phyloP scores from a whole-genome alignment of 2,329 filamentous ascomycete species.

The Tolypocladium guangdongense region DNA sequence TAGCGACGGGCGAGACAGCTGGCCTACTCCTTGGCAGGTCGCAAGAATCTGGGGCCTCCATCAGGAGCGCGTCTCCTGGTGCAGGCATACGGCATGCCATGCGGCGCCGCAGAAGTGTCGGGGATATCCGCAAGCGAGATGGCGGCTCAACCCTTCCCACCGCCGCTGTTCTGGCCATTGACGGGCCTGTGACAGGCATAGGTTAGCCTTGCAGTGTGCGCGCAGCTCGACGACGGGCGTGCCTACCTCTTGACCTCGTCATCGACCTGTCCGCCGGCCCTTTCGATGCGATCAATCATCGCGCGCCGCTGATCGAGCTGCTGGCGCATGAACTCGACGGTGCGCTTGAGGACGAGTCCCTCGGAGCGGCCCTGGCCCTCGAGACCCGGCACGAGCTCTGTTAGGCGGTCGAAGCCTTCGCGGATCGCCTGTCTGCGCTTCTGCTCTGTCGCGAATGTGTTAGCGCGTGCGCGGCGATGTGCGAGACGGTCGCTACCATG shows the following conservation, averaged over 20 bases:
- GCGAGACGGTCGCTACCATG: not conserved
- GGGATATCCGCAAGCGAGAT: not conserved
- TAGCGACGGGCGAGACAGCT: not conserved
- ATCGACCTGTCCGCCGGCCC: conserved; percentile 44
- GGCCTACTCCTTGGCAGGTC: not conserved
- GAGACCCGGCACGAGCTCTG: conserved; percentile 69
- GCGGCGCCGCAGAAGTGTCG: not conserved
- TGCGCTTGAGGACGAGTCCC: conserved; percentile 66
- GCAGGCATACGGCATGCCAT: not conserved
- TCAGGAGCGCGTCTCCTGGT: not conserved
- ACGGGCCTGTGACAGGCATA: not conserved
- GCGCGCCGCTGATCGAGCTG: conserved; percentile 47
- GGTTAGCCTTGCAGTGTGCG: not conserved
- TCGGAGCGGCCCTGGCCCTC: conserved; percentile 78
- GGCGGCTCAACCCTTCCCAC: not conserved
- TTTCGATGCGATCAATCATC: conserved; percentile 48
- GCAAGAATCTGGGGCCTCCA: not conserved
- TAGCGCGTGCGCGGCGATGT: not conserved
- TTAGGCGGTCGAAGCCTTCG: conserved; percentile 72
- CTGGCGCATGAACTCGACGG: conserved; percentile 53
- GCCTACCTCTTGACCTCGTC: conserved; percentile 30
- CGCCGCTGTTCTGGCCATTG: conserved; percentile 4
- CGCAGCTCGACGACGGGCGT: conserved; percentile 5
- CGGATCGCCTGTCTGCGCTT: conserved; percentile 55
- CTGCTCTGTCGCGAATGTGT: conserved; percentile 22